Base-by-base conservation (phyloP, 1,284 basidiomycete species). In the Ustilago vetiveriae region DNA sequence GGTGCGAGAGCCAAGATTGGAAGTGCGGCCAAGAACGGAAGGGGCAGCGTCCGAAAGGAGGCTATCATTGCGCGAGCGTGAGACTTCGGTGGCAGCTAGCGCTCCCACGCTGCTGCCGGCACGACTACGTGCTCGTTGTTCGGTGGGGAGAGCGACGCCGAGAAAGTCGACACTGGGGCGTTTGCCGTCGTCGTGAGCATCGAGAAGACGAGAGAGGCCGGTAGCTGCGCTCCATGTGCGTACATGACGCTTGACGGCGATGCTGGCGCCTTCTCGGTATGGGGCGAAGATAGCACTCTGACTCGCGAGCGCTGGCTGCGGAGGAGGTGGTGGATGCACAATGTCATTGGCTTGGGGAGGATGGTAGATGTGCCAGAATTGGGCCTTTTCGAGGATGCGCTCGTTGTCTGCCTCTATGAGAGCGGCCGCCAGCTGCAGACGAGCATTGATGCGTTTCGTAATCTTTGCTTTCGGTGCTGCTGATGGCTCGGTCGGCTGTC, bases 351-450 rank as follows among this genome's bases (percentile, higher is more conserved):
- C 27, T 26, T 51, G 66, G 10, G 54, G 45, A 8, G 66, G 66
- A 32, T 70, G 62, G 33, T 58, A 60, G 35, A 59, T 66, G 38
- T 66, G 53, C 58, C 59, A 69, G 36, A 67, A 54, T n/a, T 58
- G 64, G 2, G 69, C 66, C 22, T 67, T 75, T 43, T 48, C 54
- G 22, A 64, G 43, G 39, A 80, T 75, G 9, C 67, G 48, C 3
- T 79, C 76, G 46, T 81, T 81, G 72, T 81, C 79, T 4, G 76
- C 76, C 41, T 81, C 79, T 49, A 81, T 72, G 29, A 81, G 72
- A 8, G 79, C 79, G 4, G 79, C 79, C 24, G 79, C 79, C 9
- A 79, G 70, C 49, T 79, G 77, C 9, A 75, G 67, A 37, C 73
- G 66, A 24, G 73, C 73, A 33, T 75, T 75, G 52, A 69, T 48